These are phyloP conservation scores for Suillus occidentalis DNA, from an alignment of 768 basidiomycete species.

Conservation along the genomic window DNA sequence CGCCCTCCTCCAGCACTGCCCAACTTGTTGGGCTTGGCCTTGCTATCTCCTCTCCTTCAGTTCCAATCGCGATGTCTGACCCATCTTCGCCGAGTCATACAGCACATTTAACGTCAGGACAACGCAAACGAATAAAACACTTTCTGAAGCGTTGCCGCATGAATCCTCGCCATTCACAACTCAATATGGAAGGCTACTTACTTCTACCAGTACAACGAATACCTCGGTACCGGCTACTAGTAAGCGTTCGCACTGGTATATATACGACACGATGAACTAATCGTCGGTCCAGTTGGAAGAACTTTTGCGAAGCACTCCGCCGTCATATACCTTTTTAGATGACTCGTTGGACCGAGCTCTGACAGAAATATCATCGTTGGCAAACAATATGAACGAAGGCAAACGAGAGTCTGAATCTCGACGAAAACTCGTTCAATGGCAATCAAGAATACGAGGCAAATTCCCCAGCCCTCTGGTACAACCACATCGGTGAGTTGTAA, in stretches of 20 bases:
- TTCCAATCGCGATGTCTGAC: slow-evolving; percentile 44
- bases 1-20: slow-evolving; percentile 60
- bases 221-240: slow-evolving; percentile 92
- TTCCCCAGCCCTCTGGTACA: slow-evolving; percentile 98
- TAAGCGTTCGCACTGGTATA: slow-evolving; percentile 40
- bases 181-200: slow-evolving; percentile 92
- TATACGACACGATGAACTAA: neutral
- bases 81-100: slow-evolving; percentile 41
- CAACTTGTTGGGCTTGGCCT: slow-evolving; percentile 65
- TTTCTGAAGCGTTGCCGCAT: slow-evolving; percentile 90
- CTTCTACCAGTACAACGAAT: slow-evolving; percentile 95
- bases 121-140: slow-evolving; percentile 83
- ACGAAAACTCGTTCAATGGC: slow-evolving; percentile 88
- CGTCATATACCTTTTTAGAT: slow-evolving; percentile 68
- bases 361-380: slow-evolving; percentile 82
- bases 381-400: slow-evolving; percentile 97
- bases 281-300: slow-evolving; percentile 64
- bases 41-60: slow-evolving; percentile 52
- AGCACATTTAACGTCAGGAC: slow-evolving; percentile 68
- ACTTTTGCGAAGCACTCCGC: slow-evolving; percentile 81
- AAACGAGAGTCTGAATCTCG: slow-evolving; percentile 95
- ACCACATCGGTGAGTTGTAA: slow-evolving; percentile 78
- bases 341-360: slow-evolving; percentile 86
- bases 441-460: slow-evolving; percentile 81
- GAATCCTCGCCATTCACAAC: slow-evolving; percentile 88